Evolutionary conservation across 169 alveolate genomes (phyloP).

Genomic region (Cyclospora cayetanensis): DNA sequence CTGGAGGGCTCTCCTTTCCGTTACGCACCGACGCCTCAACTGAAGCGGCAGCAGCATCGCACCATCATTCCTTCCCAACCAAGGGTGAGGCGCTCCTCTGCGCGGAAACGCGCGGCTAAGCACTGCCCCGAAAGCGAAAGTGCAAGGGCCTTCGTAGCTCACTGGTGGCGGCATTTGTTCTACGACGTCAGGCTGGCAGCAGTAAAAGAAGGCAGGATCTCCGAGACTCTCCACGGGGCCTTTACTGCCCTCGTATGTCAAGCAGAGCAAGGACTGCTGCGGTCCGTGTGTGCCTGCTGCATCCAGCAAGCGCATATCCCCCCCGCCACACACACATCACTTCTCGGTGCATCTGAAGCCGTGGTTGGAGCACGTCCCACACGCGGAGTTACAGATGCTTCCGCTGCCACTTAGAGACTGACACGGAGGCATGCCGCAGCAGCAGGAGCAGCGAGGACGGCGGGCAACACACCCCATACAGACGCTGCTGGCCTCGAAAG

Average conservation of each 20-base stretch:
- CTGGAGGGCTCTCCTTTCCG: neutral
- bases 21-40: neutral
- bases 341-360: neutral
- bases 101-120: too few species aligned
- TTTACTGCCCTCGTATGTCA: neutral
- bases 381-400: neutral
- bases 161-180: slow-evolving; percentile 18
- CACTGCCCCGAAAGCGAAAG: neutral
- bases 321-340: neutral
- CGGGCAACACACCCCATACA: neutral
- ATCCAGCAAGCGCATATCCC: neutral
- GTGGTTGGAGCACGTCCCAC: neutral
- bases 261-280: slow-evolving; percentile 6
- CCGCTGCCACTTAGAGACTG: neutral
- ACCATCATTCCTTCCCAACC: too few species aligned
- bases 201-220: slow-evolving; percentile 6
- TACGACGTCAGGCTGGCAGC: neutral
- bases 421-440: neutral
- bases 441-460: neutral
- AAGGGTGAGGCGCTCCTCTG: too few species aligned
- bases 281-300: slow-evolving; percentile 3
- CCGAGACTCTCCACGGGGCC: neutral
- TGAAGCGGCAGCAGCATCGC: slow-evolving; percentile 11
- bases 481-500: neutral
- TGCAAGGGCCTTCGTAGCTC: neutral